Conservation (phyloP, 2,329 filamentous ascomycete genomes). For the Parastagonospora avenae region DNA sequence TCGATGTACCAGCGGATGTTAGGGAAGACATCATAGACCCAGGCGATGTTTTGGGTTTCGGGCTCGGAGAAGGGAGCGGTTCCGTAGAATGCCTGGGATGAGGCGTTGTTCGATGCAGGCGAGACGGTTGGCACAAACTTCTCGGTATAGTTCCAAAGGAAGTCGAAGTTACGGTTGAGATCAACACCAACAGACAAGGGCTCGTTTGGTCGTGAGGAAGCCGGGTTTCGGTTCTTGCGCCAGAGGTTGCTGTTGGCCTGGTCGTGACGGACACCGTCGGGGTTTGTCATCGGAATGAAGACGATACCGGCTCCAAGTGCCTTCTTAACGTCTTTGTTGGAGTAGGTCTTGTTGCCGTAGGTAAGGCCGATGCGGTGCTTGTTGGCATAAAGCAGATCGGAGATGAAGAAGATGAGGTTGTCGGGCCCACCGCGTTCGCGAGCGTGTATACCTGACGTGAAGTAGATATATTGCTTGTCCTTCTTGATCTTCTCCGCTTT, state of each 20-base stretch:
- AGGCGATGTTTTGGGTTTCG: constrained; percentile 60
- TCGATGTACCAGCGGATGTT: constrained; percentile 63
- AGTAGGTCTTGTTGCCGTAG: constrained; percentile 60
- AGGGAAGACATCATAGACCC: constrained; percentile 57
- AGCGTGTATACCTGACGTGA: constrained; percentile 62
- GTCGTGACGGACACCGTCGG: constrained; percentile 38
- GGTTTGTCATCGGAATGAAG: constrained; percentile 48
- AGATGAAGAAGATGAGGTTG: constrained; percentile 62
- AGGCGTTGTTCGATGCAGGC: constrained; percentile 50
- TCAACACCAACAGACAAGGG: constrained; percentile 33
- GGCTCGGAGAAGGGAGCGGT: constrained; percentile 60
- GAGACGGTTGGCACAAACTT: constrained; percentile 51
- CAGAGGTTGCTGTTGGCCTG: constrained; percentile 38
- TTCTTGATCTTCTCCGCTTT: constrained; percentile 52
- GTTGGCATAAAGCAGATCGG: constrained; percentile 61
- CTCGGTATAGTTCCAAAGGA: constrained; percentile 59
- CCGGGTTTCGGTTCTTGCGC: constrained; percentile 50
- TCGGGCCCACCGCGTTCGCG: constrained; percentile 65
- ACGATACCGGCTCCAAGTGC: constrained; percentile 61
- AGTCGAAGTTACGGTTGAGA: constrained; percentile 53
- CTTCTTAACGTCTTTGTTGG: constrained; percentile 57
- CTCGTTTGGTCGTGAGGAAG: constrained; percentile 14
- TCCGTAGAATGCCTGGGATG: constrained; percentile 58
- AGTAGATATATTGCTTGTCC: constrained; percentile 55
- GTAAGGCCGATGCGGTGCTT: constrained; percentile 55